A percentile compares a stretch with the other conserved stretches of the same genome.
Evolutionary conservation across 1,284 basidiomycete genomes (phyloP).

Genomic region (Cryptococcus sp.): DNA sequence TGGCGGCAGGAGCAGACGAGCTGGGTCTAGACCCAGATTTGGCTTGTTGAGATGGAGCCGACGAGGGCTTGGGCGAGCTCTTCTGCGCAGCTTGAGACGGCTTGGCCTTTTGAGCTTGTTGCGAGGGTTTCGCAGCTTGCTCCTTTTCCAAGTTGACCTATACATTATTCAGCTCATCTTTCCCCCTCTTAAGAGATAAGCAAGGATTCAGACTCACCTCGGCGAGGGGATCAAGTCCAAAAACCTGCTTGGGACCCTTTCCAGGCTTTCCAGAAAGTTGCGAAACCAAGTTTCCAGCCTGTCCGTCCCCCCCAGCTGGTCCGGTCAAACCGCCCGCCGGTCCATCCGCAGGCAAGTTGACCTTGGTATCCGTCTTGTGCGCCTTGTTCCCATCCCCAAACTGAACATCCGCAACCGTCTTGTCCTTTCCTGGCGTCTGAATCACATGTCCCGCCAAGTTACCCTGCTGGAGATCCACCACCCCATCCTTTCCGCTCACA

Average conservation of each 20-base stretch:
- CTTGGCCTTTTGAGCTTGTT: no score
- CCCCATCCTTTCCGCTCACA: conserved; percentile 4
- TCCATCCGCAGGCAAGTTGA: conserved; percentile 5
- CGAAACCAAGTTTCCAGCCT: neutral
- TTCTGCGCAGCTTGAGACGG: no score
- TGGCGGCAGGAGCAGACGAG: no score
- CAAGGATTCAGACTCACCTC: neutral
- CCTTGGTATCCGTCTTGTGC: conserved; percentile 3
- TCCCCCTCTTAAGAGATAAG: no score
- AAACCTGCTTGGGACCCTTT: neutral
- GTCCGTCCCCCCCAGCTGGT: neutral
- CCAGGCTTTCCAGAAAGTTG: neutral
- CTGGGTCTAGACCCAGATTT: no score
- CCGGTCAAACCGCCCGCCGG: neutral
- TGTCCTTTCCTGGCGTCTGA: conserved; percentile 13
- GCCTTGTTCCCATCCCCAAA: neutral
- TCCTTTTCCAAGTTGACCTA: no score
- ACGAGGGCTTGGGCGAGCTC: neutral
- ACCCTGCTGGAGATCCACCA: conserved; percentile 1
- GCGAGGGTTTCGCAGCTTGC: no score
- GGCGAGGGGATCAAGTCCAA: neutral
- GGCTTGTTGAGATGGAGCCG: neutral
- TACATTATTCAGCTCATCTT: no score
- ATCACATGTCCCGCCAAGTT: conserved; percentile 8
- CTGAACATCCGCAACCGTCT: conserved; percentile 2